These are phyloP conservation scores for Phytophthora multivora DNA, from an alignment of 352 stramenopile genomes.

Conservation along the genomic window DNA sequence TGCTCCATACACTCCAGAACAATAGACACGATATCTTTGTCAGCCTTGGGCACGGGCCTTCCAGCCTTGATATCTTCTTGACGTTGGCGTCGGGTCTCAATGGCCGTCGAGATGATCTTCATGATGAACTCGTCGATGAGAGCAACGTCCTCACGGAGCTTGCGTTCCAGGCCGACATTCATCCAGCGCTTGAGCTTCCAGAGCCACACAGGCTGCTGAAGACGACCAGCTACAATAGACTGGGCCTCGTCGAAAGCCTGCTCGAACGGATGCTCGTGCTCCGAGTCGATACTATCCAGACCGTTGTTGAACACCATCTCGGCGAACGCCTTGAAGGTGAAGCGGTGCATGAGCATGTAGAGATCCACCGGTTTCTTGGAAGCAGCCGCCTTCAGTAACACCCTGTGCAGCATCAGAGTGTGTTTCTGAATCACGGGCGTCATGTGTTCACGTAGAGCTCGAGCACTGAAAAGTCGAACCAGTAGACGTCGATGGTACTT, in stretches of 20 bases:
- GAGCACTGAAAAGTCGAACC: conserved; percentile 47
- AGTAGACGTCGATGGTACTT: conserved; percentile 51
- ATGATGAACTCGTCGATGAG: conserved; percentile 46
- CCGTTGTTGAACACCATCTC: conserved; percentile 54
- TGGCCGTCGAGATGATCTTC: conserved; percentile 38
- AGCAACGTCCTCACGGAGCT: conserved; percentile 31
- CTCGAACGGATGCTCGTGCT: conserved; percentile 47
- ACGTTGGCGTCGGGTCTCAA: conserved; percentile 26
- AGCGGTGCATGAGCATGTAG: conserved; percentile 45
- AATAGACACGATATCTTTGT: conserved; percentile 40
- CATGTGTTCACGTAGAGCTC: conserved; percentile 48
- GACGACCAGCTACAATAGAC: conserved; percentile 33
- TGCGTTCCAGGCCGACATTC: conserved; percentile 41
- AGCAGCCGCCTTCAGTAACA: conserved; percentile 23
- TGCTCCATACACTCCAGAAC: conserved; percentile 37
- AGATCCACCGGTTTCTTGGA: conserved; percentile 38
- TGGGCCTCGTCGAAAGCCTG: conserved; percentile 42
- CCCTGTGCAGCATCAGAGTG: conserved; percentile 33
- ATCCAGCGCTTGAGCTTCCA: conserved; percentile 56
- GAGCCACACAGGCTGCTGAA: conserved; percentile 36
- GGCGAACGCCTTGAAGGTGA: conserved; percentile 52
- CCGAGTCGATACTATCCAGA: conserved; percentile 41
- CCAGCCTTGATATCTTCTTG: conserved; percentile 20
- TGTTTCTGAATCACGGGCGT: conserved; percentile 41
- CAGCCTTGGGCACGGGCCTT: conserved; percentile 1